Evolutionary conservation across 2,329 filamentous ascomycete species (phyloP), one percentile per base, ranked within the genome.

Genomic region (Cordyceps pruinosa): DNA sequence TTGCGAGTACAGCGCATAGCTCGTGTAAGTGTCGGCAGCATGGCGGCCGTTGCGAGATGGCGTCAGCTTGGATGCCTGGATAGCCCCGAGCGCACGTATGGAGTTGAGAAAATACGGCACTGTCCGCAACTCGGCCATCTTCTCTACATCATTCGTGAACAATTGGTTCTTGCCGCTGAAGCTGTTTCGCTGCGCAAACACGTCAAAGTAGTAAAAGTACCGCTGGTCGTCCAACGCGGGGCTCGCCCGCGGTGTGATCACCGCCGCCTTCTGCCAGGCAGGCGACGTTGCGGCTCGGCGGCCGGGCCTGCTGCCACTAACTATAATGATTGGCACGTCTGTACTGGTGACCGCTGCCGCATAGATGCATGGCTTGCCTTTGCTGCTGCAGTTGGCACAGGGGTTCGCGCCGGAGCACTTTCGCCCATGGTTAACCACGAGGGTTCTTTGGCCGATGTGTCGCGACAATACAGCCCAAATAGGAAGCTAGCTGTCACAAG

Each of bases 391-490:
- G 35, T 67, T 65, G 7, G 45, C 59, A 44, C 70, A 73, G 5
- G 70, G 69, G 23, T 49, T 26, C 7, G 44, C 58, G 35, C 70
- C 70, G 52, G 69, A 71, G 60, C 70, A 73, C 70, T 72, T 6
- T 1, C 2, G 15, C 12, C 7, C 23, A 2, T 19, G n/a, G 23
- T 17, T 2, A 17, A 21, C 35, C 30, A 2, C 6, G 10, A 19
- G 30, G n/a, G 8, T 10, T 26, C 21, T 23, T 4, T 34, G 9
- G 13, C 21, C 41, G 9, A 6, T n/a, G 25, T 13, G 12, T 57
- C 48, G 56, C 48, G 48, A 47, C 30, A 26, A 23, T 30, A 1
- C 5, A 34, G 32, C 53, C 45, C n/a, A 10, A 39, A 39, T 47
- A 47, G 41, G 52, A 35, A 55, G n/a, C 13, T 28, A 15, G 9